Base-by-base conservation (phyloP, 805 yeast genomes). In the Candida argentea region DNA sequence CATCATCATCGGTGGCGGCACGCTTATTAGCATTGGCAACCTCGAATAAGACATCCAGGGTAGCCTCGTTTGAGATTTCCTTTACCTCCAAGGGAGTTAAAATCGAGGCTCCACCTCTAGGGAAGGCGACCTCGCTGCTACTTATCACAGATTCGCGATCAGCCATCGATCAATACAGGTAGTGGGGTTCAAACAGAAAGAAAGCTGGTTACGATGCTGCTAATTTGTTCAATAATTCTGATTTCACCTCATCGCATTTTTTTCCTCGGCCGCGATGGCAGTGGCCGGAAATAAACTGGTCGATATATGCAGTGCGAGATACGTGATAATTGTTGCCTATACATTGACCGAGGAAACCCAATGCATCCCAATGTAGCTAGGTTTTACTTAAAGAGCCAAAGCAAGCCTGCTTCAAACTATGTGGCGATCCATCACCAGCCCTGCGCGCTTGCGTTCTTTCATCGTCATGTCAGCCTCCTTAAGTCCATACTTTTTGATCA, bases 71-170 rank as follows among this genome's bases (percentile, higher is more conserved):
- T 22, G 94, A 78, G 28, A 89, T 89, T 48, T 85, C 91, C 51
- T 85, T 86, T 40, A 85, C 75, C 56, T 91, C 99, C 39, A 91
- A 60, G 5, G 97, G 86, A 3, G 94, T 73, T 46, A 91, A 67
- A 15, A 75, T 83, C 16, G 89, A 71, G 8, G 79, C 74, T 28
- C 98, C 98, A 43, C 98, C 98, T 73, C 99, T 81, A 28, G 98
- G 98, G 50, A 91, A 91, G 8, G 80, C 65, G 23, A 66, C 59
- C 33, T 76, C 83, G 34, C 52, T 59, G 40, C 57, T 59, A 30
- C 53, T 52, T 28, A 60, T 44, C 24, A 49, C 46, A 22, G 60
- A 49, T 21, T 47, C 48, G 10, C 9, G 10, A 8, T 18, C 20
- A 18, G 10, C 20, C 20, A 18, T 18, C 20, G 20, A 8, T 18